These are phyloP conservation scores for Plectosphaerella cucumerina DNA, from an alignment of 2,329 filamentous ascomycete species.

Conservation along the genomic window DNA sequence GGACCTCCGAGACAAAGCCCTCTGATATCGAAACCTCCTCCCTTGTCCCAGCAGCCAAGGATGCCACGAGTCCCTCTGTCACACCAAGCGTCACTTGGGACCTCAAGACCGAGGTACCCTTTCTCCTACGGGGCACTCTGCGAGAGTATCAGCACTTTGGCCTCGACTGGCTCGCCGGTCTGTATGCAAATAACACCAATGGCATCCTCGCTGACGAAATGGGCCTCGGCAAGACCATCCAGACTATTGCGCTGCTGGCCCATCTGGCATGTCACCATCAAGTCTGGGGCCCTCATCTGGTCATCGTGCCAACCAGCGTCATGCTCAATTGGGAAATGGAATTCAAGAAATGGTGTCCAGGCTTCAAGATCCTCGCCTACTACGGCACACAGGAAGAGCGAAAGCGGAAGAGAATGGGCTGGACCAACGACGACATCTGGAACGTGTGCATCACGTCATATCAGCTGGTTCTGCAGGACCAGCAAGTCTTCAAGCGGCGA, in stretches of 20 bases:
- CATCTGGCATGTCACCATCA: conserved; percentile 87
- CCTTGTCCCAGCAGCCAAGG: conserved; percentile 9
- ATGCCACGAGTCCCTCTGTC: conserved; percentile 23
- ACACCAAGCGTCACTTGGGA: conserved; percentile 21
- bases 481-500: conserved; percentile 86
- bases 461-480: conserved; percentile 90
- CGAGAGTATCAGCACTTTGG: conserved; percentile 96
- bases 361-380: conserved; percentile 96
- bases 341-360: conserved; percentile 98
- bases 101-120: conserved; percentile 70
- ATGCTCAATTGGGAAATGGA: conserved; percentile 99
- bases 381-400: conserved; percentile 93
- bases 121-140: conserved; percentile 79
- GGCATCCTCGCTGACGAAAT: conserved; percentile 97
- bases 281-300: conserved; percentile 92
- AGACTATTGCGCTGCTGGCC: conserved; percentile 90
- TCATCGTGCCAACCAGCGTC: conserved; percentile 95
- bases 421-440: conserved; percentile 91
- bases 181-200: conserved; percentile 90
- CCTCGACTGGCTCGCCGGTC: conserved; percentile 91
- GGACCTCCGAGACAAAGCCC: conserved; percentile 45
- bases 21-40: conserved; percentile 41
- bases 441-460: conserved; percentile 98
- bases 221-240: conserved; percentile 97
- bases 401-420: conserved; percentile 84